Conservation (phyloP, 371 early-diverging fungal genomes). For the Circinella umbellata region DNA sequence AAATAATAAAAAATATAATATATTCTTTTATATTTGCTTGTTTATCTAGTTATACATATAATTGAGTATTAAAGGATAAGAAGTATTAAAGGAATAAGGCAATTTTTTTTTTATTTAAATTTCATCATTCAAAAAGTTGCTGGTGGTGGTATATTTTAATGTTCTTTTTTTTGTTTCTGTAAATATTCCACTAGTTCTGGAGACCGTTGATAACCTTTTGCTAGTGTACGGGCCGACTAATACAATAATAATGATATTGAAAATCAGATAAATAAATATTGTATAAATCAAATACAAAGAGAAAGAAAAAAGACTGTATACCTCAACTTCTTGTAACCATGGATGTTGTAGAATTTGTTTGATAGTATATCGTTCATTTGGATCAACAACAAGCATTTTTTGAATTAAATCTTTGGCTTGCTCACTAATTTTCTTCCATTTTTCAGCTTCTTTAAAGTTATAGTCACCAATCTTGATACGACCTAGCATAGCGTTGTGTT, state of each 20-base stretch:
- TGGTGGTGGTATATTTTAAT: too few relatives aligned
- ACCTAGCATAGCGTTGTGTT: background rate
- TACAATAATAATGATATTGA: background rate
- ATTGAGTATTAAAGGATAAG: too few relatives aligned
- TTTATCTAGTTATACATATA: too few relatives aligned
- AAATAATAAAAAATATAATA: too few relatives aligned
- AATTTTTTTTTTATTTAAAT: too few relatives aligned
- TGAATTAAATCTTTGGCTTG: conserved; percentile 2
- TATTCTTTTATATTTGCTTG: too few relatives aligned
- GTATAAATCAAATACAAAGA: background rate
- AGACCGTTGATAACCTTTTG: conserved; percentile 5
- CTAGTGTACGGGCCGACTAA: background rate
- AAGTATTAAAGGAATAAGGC: too few relatives aligned
- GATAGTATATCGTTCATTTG: background rate
- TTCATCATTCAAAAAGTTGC: too few relatives aligned
- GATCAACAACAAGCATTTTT: background rate
- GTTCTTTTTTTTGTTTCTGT: background rate
- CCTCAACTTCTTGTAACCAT: conserved; percentile 29
- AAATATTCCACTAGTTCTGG: conserved; percentile 8
- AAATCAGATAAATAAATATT: background rate
- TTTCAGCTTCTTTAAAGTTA: background rate
- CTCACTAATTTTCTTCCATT: background rate
- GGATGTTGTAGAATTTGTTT: conserved; percentile 21
- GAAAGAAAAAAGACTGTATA: background rate
- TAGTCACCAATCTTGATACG: background rate